Base-by-base conservation (phyloP, 495 filamentous ascomycete species). In the Penicillium dipodomyicola region DNA sequence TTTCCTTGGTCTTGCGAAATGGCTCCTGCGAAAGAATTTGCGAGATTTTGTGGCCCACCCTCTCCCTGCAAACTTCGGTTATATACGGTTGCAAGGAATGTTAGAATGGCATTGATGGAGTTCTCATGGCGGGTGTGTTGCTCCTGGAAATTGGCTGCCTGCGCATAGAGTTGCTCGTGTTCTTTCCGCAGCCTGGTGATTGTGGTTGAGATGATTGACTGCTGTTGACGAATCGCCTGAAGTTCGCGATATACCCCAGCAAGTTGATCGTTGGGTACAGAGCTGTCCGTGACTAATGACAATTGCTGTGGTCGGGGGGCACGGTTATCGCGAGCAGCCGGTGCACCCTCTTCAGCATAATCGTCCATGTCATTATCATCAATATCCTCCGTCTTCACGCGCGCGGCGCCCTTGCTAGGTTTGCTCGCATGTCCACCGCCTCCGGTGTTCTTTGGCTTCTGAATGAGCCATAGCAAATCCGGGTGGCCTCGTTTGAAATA, bases 81-180 rank as follows among this genome's bases (percentile, higher is more conserved):
- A 77, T 97, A 98, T 9, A 98, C 91, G 9, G 94, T 97, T 17
- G 94, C 95, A 3, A 98, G 81, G 69, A 97, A 98, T 30, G 91
- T 96, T 15, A 98, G 78, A 61, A 98, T 97, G 23, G 95, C 94
- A 63, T 96, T 97, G 67, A 98, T 98, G 10, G 92, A 96, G 64
- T 91, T 96, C 69, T 98, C 95, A 65, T 98, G 94, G 30, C 95
- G 87, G 49, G 92, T 91, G 65, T 98, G 94, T 67, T 94, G 83
- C 32, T 84, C 87, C 68, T 96, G 92, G 71, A 97, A 97, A 52
- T 89, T 87, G 42, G 87, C 80, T 0, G 93, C 91, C 69, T 97
- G 94, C 37, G 91, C 86, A 62, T 91, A 96, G 10, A 97, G 83
- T 56, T 93, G 86, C 56, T 89, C 84, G 71, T 97, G 92, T 60